Evolutionary conservation across 257 asterid species (phyloP).

Genomic region (Fraxinus anomala): DNA sequence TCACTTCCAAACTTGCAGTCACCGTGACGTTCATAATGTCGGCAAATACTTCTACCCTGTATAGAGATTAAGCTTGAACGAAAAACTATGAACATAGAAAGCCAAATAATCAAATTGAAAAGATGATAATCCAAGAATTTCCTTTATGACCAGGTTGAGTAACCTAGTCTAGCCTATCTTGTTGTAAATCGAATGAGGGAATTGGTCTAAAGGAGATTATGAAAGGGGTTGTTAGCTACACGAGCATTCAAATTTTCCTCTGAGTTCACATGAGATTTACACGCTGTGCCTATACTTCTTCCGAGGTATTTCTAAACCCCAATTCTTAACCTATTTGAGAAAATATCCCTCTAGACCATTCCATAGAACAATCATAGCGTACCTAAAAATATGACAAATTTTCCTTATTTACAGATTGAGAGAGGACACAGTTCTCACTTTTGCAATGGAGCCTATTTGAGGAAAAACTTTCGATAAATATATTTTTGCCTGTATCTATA

Average conservation of each 20-base stretch:
- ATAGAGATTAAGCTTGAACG: neutral
- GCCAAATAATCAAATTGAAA: neutral
- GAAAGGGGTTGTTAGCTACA: no score
- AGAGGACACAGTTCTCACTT: neutral
- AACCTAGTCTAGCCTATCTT: neutral
- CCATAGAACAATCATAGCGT: neutral
- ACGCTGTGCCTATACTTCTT: neutral
- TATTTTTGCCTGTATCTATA: neutral
- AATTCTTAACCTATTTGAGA: neutral
- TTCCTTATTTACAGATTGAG: neutral
- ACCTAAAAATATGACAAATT: neutral
- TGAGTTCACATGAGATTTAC: neutral
- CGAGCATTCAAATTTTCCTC: neutral
- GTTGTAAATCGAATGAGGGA: no score
- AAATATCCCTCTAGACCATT: neutral
- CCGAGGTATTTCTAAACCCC: neutral
- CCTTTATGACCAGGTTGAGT: neutral
- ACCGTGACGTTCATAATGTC: conserved; percentile 35
- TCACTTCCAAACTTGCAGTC: conserved; percentile 39
- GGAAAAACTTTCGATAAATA: neutral
- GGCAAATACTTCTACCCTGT: conserved; percentile 41
- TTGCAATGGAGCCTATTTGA: neutral
- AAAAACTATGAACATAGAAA: neutral
- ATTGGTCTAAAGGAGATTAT: no score
- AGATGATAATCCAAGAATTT: neutral